Base-by-base conservation (phyloP, 2,329 filamentous ascomycete species). In the Curvularia verruculosa region DNA sequence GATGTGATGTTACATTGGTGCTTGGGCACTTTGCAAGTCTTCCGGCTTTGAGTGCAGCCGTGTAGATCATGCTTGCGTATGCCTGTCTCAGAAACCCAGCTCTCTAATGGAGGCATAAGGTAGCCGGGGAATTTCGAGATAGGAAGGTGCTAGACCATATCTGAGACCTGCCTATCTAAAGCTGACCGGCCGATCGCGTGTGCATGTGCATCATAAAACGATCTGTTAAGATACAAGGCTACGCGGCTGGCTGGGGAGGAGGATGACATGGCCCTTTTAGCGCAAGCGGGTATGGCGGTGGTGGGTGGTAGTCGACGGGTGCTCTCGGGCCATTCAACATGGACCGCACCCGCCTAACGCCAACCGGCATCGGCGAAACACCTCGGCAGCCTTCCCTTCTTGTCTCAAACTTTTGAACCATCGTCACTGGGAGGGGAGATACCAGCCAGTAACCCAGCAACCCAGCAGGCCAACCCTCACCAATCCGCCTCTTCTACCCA, bases 371-470 rank as follows among this genome's bases (percentile, higher is more conserved):
- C 57, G 57, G 57, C 53, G 48, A 59, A 59, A 59, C 57, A 49
- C 40, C 31, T 59, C 57, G 57, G 57, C 57, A 41, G 19, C 37
- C 41, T 40, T 43, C 45, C 54, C 36, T 54, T 47, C 37, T 49
- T 31, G 50, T 49, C 53, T 61, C 65, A 59, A 63, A 66, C 53
- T 65, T 64, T 65, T 63, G 55, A 49, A 48, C 18, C 19, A 31
- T 31, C 51, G 46, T 48, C 21, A 24, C 31, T 37, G 10, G 13
- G 31, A n/a, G 31, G 31, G 15, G 15, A 13, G 28, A n/a, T 3
- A 23, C n/a, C 21, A 48, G 15, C 31, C 21, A 48, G 23, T 15
- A n/a, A 37, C 21, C 9, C 21, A 48, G 15, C n/a, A n/a, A n/a
- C n/a, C n/a, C n/a, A n/a, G n/a, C n/a, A n/a, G n/a, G n/a, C n/a